Base-by-base conservation (phyloP, 768 basidiomycete species). In the Suillus spraguei region DNA sequence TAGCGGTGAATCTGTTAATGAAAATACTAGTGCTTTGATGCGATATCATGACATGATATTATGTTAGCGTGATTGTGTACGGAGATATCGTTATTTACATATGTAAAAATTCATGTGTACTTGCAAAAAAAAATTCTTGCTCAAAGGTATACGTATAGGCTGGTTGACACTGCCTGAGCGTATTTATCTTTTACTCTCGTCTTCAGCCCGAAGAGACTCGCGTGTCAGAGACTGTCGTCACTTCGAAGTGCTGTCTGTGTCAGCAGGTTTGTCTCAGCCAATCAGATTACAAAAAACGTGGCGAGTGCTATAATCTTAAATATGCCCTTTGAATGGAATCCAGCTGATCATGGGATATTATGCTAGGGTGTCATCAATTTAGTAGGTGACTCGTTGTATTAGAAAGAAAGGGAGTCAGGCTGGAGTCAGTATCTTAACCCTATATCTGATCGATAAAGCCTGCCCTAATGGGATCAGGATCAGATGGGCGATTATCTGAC, bases 391-490 rank as follows among this genome's bases (percentile, higher is more conserved):
- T 50, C 24, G 24, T 47, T 49, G 47, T 24, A 6, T 47, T 49
- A 28, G 28, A 49, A 49, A 32, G 50, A 20, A 52, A 32, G 22
- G 22, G 46, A 46, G n/a, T 22, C 38, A 39, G 38, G 14, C 44
- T 13, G 49, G 47, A 49, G 47, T 49, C 24, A 28, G 2, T 11
- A 49, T 2, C 14, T 28, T 16, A 50, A 17, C 32, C 52, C 32
- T 53, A 53, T 53, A 20, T 53, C 11, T 39, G 64, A 75, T 75
- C 74, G 74, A 75, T 77, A 74, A 74, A 64, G 59, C 66, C 66
- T 67, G 65, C 66, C 66, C 66, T 67, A 67, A 67, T 49, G 32
- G n/a, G 47, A 20, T 28, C 28, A 28, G 28, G 28, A 53, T 41
- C 60, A 24, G 41, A 44, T 41, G 50, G 47, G 60, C 20, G 66